These are phyloP conservation scores for Tardiomyces depauwii DNA, from an alignment of 1,139 yeast species.

Conservation along the genomic window DNA sequence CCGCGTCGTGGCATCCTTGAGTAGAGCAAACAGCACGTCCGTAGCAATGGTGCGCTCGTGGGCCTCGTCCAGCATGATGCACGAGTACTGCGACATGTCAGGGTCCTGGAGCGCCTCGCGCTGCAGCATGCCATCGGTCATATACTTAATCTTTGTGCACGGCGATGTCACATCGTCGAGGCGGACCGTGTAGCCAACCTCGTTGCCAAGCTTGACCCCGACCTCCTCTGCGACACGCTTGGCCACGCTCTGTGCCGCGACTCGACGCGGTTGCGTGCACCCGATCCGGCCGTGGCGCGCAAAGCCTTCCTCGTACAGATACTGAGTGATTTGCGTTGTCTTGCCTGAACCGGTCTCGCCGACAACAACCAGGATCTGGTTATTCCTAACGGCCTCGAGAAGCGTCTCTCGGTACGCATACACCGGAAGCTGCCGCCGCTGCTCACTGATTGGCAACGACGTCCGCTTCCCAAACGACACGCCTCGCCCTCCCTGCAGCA, in stretches of 20 bases:
- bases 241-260: conserved; percentile 92
- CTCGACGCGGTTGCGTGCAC: conserved; percentile 93
- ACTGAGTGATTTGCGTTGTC: conserved; percentile 88
- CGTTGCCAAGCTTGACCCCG: conserved; percentile 56
- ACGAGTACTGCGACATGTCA: conserved; percentile 59
- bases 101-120: conserved; percentile 76
- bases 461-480: conserved; percentile 17
- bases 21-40: conserved; percentile 77
- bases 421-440: conserved; percentile 64
- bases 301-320: conserved; percentile 66
- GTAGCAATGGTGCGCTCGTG: conserved; percentile 94
- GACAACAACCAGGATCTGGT: conserved; percentile 74
- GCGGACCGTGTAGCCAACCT: conserved; percentile 81
- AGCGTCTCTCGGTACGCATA: conserved; percentile 49
- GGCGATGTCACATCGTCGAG: conserved; percentile 66
- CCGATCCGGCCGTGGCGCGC: conserved; percentile 53
- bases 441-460: conserved; percentile 44
- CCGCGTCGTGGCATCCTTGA: conserved; percentile 57
- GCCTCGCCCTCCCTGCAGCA: not conserved
- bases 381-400: conserved; percentile 44
- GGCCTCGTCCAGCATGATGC: conserved; percentile 88
- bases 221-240: conserved; percentile 80
- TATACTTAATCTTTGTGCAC: conserved; percentile 63
- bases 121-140: conserved; percentile 95
- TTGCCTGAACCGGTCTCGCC: conserved; percentile 99